Conservation (phyloP, 1,284 basidiomycete species). For the Lignosus rhinocerotis region DNA sequence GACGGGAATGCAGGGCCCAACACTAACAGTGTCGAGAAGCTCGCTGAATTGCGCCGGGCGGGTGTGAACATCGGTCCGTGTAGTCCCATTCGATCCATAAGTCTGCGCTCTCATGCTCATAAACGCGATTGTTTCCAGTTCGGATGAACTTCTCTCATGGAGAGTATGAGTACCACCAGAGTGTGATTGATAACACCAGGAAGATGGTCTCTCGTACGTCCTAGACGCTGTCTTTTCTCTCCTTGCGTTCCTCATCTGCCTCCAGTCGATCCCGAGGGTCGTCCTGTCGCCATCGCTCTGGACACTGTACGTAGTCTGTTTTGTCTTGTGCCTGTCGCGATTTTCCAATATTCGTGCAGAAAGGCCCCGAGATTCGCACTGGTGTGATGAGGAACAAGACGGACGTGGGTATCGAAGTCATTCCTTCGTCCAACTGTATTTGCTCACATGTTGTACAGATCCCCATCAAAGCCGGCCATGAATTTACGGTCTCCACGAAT, state of each 20-base stretch:
- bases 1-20: constrained; percentile 70
- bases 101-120: constrained; percentile 1
- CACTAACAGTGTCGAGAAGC: constrained; percentile 86
- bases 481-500: constrained; percentile 92
- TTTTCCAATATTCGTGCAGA: constrained; percentile 48
- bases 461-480: constrained; percentile 88
- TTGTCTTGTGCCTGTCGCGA: not conserved
- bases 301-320: constrained; percentile 72
- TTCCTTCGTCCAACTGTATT: constrained; percentile 7
- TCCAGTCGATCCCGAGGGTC: constrained; percentile 62
- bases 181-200: constrained; percentile 94
- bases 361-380: constrained; percentile 99
- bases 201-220: constrained; percentile 74
- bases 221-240: not conserved
- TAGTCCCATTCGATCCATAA: not conserved
- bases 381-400: constrained; percentile 87
- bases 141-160: constrained; percentile 99
- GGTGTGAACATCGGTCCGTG: constrained; percentile 94
- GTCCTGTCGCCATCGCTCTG: constrained; percentile 96
- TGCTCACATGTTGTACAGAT: constrained; percentile 46
- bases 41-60: constrained; percentile 78
- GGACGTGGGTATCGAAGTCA: constrained; percentile 63
- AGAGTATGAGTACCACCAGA: constrained; percentile 95
- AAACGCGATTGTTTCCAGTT: constrained; percentile 50
- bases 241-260: not conserved